These are phyloP conservation scores for Penicillium paneum DNA, from an alignment of 2,329 filamentous ascomycete species.

Conservation along the genomic window DNA sequence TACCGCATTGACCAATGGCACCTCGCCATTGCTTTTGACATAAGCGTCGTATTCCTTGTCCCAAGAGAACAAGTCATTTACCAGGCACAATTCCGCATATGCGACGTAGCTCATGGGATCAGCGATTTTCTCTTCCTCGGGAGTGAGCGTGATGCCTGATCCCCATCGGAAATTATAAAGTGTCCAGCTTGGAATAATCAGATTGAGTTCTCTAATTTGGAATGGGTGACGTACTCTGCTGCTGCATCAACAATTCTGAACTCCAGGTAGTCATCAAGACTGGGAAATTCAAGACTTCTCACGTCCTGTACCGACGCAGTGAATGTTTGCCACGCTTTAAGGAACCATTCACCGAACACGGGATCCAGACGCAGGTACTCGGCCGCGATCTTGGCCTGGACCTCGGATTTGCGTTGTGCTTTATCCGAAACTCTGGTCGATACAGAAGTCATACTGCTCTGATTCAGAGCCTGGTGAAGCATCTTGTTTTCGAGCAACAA, in stretches of 20 bases:
- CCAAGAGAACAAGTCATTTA: not conserved
- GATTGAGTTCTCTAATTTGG: not conserved
- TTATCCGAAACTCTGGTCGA: not conserved
- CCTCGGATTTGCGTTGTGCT: not conserved
- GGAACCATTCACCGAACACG: not conserved
- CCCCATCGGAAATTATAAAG: not conserved
- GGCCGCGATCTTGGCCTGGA: not conserved
- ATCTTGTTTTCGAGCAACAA: not conserved
- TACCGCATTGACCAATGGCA: not conserved
- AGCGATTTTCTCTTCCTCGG: not conserved
- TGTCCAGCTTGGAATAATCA: not conserved
- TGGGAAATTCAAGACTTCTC: not conserved
- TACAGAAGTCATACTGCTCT: not conserved
- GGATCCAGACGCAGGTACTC: not conserved
- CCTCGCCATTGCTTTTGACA: not conserved
- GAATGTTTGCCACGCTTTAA: not conserved
- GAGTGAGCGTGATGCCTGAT: not conserved
- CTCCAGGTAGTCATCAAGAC: not conserved
- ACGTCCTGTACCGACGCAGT: not conserved
- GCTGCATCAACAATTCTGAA: not conserved
- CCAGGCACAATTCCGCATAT: not conserved
- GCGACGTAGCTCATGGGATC: not conserved
- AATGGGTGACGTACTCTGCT: not conserved
- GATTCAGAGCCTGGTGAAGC: not conserved
- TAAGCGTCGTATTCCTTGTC: not conserved